These are phyloP conservation scores for Gastrolobium bilobum DNA, from an alignment of 306 rosid species.

Conservation along the genomic window DNA sequence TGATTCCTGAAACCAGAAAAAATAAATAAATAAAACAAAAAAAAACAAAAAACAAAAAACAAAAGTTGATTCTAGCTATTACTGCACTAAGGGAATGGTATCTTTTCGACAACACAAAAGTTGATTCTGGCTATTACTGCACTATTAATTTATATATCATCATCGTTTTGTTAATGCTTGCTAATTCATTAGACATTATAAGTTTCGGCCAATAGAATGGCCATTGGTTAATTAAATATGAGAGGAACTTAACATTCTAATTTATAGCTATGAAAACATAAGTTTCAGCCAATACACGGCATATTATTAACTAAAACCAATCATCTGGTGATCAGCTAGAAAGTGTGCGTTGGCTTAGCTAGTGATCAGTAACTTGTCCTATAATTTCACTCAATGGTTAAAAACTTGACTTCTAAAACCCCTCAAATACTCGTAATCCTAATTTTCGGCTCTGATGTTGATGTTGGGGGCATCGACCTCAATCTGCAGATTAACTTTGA, in stretches of 20 bases:
- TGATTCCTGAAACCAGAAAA: too few relatives aligned
- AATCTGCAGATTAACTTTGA: background rate
- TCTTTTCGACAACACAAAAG: background rate
- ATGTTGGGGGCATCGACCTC: background rate
- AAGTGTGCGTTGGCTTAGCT: constrained; percentile 12
- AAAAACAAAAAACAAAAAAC: too few relatives aligned
- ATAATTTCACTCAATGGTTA: constrained; percentile 3
- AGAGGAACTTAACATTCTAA: constrained; percentile 40
- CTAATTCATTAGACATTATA: constrained; percentile 48
- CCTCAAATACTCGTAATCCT: background rate
- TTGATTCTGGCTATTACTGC: background rate
- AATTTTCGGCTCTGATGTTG: background rate
- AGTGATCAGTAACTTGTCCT: constrained; percentile 31
- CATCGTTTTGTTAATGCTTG: constrained; percentile 48
- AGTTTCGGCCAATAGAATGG: constrained; percentile 40
- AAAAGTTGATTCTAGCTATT: too few relatives aligned
- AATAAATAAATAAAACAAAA: too few relatives aligned
- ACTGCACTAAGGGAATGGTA: background rate
- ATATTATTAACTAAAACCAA: constrained; percentile 30
- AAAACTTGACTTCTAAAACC: background rate
- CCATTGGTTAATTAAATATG: background rate
- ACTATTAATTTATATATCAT: constrained; percentile 4
- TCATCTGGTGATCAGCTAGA: background rate
- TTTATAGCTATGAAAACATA: background rate
- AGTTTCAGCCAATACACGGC: background rate